Evolutionary conservation across 345 rosid species (phyloP).

Genomic region (Clarkia xantiana): DNA sequence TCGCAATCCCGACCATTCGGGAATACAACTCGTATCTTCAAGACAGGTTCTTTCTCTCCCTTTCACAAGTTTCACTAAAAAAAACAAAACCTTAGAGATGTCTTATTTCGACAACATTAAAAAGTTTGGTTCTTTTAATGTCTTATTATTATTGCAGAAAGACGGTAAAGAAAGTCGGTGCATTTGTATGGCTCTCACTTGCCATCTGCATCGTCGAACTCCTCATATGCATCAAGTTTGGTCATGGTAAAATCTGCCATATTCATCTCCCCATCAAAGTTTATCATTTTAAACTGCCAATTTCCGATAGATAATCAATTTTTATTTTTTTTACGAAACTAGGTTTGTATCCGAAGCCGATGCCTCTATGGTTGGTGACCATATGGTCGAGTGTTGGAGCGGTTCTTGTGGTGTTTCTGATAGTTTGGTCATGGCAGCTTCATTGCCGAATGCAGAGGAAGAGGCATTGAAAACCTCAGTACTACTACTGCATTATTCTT

Average conservation of each 20-base stretch:
- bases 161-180: constrained; percentile 81
- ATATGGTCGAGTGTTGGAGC: constrained; percentile 62
- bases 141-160: constrained; percentile 16
- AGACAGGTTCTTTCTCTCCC: constrained; percentile 19
- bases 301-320: too few species aligned
- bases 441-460: constrained; percentile 46
- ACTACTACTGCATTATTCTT: constrained; percentile 19
- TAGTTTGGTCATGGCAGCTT: constrained; percentile 66
- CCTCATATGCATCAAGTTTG: constrained; percentile 93
- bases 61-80: too few species aligned
- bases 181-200: constrained; percentile 96
- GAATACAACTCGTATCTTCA: constrained; percentile 96
- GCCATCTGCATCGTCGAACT: constrained; percentile 95
- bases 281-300: too few species aligned
- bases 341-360: constrained; percentile 79
- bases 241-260: constrained; percentile 45
- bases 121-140: too few species aligned
- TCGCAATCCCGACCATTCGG: constrained; percentile 90
- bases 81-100: too few species aligned
- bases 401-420: constrained; percentile 38
- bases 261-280: too few species aligned
- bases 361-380: constrained; percentile 66
- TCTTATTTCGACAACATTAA: too few species aligned
- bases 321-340: too few species aligned
- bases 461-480: constrained; percentile 45